Evolutionary conservation across 768 basidiomycete genomes (phyloP), one percentile per base, ranked within the genome.

Genomic region (Mycena vitilis): DNA sequence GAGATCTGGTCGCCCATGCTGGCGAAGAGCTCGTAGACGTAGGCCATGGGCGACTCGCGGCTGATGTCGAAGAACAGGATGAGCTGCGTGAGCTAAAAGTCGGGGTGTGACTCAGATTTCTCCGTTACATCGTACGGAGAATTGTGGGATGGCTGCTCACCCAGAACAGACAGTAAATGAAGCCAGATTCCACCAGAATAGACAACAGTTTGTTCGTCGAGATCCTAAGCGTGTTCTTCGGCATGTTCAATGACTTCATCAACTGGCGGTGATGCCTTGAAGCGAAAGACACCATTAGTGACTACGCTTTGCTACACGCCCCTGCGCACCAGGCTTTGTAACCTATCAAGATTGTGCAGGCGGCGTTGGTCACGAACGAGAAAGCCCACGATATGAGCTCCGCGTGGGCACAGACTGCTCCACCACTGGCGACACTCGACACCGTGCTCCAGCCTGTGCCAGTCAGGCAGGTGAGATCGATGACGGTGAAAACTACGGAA

Each of bases 131-230:
- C 2, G 30, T 30, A 30, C 5, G 30, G 30, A 30, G 30, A 5
- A 30, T 30, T 30, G 30, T 5, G 30, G 30, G 5, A 30, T 30
- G 30, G n/a, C n/a, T n/a, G n/a, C n/a, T n/a, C n/a, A n/a, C 71
- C 68, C 64, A 72, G 63, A 73, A 69, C 9, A 68, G 25, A 44
- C 68, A 70, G 47, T 73, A 73, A 40, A 70, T 60, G 42, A 69
- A 67, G 13, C 72, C 69, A 8, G 72, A 73, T 23, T 73, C 72
- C 10, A 70, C 72, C 23, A 73, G 63, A 23, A 73, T 18, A 11
- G 66, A 57, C 22, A 73, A 63, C 0, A 73, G 12, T 42, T 47
- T 60, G 13, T 73, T 60, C 2, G 55, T 56, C 0, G 68, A 63
- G 37, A 63, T 53, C 16, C 45, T 9, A 11, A 20, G 52, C 0